A percentile compares a stretch with the other conserved stretches of the same genome.
Conservation (phyloP, 169 alveolate genomes). For the Plasmodium berghei region DNA sequence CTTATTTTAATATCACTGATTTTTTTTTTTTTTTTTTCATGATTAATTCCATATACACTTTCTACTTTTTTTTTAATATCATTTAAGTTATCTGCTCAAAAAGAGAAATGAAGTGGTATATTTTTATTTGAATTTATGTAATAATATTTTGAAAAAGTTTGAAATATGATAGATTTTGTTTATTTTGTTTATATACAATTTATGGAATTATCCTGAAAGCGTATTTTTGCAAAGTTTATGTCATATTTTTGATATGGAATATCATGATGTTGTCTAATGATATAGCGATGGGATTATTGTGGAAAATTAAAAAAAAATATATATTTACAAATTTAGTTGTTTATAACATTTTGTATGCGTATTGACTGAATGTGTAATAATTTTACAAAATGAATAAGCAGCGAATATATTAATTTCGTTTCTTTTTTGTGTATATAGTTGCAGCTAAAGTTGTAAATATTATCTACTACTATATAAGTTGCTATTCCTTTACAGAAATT, state of each 20-base stretch:
- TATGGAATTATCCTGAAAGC: conserved; percentile 18
- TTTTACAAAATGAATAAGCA: no score
- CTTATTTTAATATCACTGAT: not conserved
- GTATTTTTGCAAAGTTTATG: conserved; percentile 14
- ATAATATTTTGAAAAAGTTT: no score
- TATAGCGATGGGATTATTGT: not conserved
- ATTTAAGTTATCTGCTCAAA: conserved; percentile 31
- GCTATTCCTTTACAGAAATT: no score
- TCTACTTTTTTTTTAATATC: conserved; percentile 42
- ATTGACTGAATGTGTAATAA: no score
- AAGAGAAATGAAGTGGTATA: not conserved
- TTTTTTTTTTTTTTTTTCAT: not conserved
- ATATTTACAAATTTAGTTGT: not conserved
- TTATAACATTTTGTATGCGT: no score
- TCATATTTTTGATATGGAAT: not conserved
- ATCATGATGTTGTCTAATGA: no score
- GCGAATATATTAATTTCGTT: no score
- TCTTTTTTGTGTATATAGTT: no score
- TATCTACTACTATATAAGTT: no score
- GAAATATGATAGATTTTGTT: not conserved
- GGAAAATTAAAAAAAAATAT: not conserved
- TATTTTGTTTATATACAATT: conserved; percentile 7
- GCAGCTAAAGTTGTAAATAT: no score
- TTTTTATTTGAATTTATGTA: no score
- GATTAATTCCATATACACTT: conserved; percentile 5